phyloP scores from a whole-genome alignment of 257 asterid genomes.

The Dorcoceras hygrometricum region DNA sequence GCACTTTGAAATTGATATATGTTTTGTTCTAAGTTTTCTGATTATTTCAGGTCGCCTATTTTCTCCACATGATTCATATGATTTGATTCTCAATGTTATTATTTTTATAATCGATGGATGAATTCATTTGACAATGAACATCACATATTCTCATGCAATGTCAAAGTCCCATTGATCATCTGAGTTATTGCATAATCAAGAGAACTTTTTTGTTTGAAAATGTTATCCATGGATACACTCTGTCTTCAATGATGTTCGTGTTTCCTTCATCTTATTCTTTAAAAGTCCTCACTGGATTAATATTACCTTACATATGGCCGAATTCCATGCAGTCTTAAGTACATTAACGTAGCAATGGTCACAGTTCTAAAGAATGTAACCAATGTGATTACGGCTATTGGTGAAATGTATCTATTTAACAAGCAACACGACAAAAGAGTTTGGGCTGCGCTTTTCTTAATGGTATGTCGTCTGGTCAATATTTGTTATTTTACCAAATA shows the following conservation, averaged over 20 bases:
- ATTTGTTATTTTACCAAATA: neutral
- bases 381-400: conserved; percentile 93
- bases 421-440: conserved; percentile 89
- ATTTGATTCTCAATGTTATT: neutral
- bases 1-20: neutral
- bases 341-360: conserved; percentile 96
- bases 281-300: neutral
- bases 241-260: conserved; percentile 1
- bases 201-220: neutral
- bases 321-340: conserved; percentile 61
- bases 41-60: conserved; percentile 1
- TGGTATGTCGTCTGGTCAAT: conserved; percentile 48
- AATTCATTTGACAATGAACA: neutral
- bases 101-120: neutral
- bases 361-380: conserved; percentile 98
- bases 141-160: neutral
- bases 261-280: neutral
- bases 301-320: conserved; percentile 4
- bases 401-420: conserved; percentile 90
- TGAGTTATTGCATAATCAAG: neutral
- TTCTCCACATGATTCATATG: neutral
- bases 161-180: neutral
- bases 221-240: neutral
- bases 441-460: conserved; percentile 95
- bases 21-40: conserved; percentile 11